Conservation (phyloP, 2,329 filamentous ascomycete genomes). For the Aspergillus novoparasiticus region DNA sequence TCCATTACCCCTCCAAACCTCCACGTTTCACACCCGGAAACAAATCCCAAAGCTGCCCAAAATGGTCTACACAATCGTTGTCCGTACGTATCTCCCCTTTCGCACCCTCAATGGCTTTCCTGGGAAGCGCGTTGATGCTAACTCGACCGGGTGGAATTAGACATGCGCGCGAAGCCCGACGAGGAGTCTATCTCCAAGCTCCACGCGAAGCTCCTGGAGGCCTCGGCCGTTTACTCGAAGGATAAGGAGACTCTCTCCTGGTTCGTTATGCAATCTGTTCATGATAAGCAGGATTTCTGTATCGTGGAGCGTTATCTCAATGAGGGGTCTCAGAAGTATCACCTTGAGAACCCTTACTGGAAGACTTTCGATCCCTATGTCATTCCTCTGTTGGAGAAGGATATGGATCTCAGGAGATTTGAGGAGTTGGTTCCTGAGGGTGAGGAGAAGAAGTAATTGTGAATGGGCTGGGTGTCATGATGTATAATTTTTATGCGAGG, state of each 20-base stretch:
- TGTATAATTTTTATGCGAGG: neutral
- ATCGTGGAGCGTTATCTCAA: slow-evolving; percentile 74
- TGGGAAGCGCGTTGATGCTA: too few relatives aligned
- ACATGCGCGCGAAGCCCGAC: slow-evolving; percentile 69
- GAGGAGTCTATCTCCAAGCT: slow-evolving; percentile 66
- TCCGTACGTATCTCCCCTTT: slow-evolving; percentile 24
- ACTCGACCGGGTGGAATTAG: slow-evolving; percentile 9
- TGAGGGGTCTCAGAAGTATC: slow-evolving; percentile 63
- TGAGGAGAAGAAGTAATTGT: neutral
- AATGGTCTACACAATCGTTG: slow-evolving; percentile 36
- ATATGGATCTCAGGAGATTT: slow-evolving; percentile 69
- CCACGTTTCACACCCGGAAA: neutral
- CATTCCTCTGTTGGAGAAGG: slow-evolving; percentile 65
- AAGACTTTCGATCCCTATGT: slow-evolving; percentile 77
- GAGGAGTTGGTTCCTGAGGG: slow-evolving; percentile 59
- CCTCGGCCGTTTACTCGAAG: slow-evolving; percentile 70
- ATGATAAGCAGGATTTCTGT: slow-evolving; percentile 70
- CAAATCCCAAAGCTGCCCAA: neutral
- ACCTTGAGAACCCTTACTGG: slow-evolving; percentile 72
- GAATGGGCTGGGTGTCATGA: neutral
- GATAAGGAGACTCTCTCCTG: slow-evolving; percentile 72
- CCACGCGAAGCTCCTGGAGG: slow-evolving; percentile 72
- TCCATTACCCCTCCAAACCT: slow-evolving; percentile 1
- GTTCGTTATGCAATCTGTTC: slow-evolving; percentile 76
- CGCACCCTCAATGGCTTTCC: too few relatives aligned